Conservation (phyloP, 1,284 basidiomycete species). For the Cystobasidiaceae sp. region DNA sequence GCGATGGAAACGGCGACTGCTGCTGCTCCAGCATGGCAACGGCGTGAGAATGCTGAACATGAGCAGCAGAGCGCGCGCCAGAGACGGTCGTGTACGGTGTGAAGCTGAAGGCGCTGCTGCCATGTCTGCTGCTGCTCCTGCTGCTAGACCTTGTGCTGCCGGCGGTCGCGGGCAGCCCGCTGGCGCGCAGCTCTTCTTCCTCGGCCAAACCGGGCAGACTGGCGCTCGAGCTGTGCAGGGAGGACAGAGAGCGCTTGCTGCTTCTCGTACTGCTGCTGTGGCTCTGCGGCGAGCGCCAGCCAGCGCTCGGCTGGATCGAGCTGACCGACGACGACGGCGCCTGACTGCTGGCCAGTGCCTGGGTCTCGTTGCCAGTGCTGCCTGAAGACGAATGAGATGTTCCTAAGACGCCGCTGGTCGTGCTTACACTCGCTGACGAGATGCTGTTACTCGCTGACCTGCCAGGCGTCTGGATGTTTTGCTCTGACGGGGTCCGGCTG, state of each 20-base stretch:
- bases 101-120: too few relatives aligned
- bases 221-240: conserved; percentile 14
- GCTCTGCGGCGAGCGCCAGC: background rate
- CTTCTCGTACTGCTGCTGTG: too few relatives aligned
- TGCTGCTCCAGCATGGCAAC: too few relatives aligned
- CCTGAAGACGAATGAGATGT: too few relatives aligned
- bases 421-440: background rate
- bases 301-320: background rate
- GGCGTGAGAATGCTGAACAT: too few relatives aligned
- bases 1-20: conserved; percentile 10
- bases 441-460: background rate
- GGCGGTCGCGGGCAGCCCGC: background rate
- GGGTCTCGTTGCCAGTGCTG: too few relatives aligned
- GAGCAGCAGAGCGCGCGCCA: too few relatives aligned
- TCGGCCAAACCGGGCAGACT: conserved; percentile 25
- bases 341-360: background rate
- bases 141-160: too few relatives aligned
- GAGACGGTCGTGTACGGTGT: too few relatives aligned
- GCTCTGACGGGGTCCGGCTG: background rate
- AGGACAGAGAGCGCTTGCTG: background rate
- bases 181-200: background rate
- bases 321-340: background rate
- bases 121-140: too few relatives aligned
- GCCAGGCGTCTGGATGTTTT: background rate
- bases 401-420: background rate